These are phyloP conservation scores for Curvularia spicifera DNA, from an alignment of 2,329 filamentous ascomycete genomes.

Conservation along the genomic window DNA sequence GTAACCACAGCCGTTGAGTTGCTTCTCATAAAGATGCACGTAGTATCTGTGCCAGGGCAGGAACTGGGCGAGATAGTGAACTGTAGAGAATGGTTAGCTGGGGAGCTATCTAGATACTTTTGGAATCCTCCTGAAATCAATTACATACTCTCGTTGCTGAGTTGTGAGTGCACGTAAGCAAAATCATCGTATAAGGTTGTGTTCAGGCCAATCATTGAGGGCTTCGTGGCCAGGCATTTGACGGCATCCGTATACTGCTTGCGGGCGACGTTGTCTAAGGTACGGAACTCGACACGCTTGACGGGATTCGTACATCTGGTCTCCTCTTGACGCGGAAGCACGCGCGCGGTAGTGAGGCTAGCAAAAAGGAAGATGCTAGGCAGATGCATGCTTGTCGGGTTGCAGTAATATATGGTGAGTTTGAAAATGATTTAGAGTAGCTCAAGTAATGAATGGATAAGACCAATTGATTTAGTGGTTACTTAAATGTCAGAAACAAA, in stretches of 20 bases:
- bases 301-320: neutral
- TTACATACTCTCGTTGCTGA: neutral
- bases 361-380: too few species aligned
- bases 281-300: neutral
- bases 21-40: neutral
- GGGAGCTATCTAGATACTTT: too few species aligned
- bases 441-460: too few species aligned
- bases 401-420: too few species aligned
- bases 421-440: too few species aligned
- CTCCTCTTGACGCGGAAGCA: too few species aligned
- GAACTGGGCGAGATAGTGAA: neutral
- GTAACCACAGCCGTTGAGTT: neutral
- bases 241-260: neutral
- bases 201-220: neutral
- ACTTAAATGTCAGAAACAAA: too few species aligned
- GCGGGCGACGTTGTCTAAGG: neutral
- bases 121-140: neutral
- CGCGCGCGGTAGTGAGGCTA: too few species aligned
- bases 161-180: neutral
- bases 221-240: neutral
- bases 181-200: neutral
- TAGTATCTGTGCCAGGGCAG: slow-evolving; percentile 1
- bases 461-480: too few species aligned
- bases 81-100: neutral
- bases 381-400: too few species aligned